A percentile compares a stretch with the other conserved stretches of the same genome.
These are phyloP conservation scores for Diospyros kaki DNA, from an alignment of 148 eudicot species.

Conservation along the genomic window DNA sequence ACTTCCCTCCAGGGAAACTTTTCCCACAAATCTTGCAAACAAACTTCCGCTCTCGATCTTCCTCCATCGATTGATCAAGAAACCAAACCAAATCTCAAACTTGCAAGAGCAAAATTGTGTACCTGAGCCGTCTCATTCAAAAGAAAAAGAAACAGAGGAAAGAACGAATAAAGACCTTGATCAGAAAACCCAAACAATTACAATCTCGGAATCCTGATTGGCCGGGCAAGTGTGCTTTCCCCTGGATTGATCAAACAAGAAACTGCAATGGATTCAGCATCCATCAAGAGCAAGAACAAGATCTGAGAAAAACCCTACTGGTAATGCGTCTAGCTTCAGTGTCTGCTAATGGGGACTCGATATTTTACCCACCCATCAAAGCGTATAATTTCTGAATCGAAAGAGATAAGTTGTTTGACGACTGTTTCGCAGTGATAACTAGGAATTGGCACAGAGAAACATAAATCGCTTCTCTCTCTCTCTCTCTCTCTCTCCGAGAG, in stretches of 20 bases:
- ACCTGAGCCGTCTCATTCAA: background rate
- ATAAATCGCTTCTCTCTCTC: slow-evolving; percentile 5
- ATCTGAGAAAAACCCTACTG: slow-evolving; percentile 9
- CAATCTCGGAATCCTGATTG: background rate
- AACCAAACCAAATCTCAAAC: slow-evolving; percentile 11
- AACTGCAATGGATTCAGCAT: background rate
- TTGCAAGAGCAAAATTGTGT: background rate
- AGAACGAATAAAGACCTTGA: background rate
- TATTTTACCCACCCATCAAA: background rate
- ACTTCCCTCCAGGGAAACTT: slow-evolving; percentile 28
- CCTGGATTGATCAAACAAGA: background rate
- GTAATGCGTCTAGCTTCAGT: background rate
- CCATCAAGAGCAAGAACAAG: slow-evolving; percentile 12
- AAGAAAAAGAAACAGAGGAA: slow-evolving; percentile 7
- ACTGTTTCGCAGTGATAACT: background rate
- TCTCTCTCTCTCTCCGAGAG: background rate
- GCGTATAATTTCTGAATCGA: background rate
- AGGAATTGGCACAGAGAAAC: background rate
- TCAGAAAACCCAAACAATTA: background rate
- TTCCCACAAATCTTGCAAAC: slow-evolving; percentile 41
- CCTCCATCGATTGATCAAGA: slow-evolving; percentile 22
- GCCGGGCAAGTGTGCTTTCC: background rate
- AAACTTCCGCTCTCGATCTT: slow-evolving; percentile 27
- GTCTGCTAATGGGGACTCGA: background rate
- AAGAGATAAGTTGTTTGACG: slow-evolving; percentile 5